A percentile compares a stretch with the other conserved stretches of the same genome.
phyloP scores from a whole-genome alignment of 768 basidiomycete genomes.

The Hygrocybe coccinea region DNA sequence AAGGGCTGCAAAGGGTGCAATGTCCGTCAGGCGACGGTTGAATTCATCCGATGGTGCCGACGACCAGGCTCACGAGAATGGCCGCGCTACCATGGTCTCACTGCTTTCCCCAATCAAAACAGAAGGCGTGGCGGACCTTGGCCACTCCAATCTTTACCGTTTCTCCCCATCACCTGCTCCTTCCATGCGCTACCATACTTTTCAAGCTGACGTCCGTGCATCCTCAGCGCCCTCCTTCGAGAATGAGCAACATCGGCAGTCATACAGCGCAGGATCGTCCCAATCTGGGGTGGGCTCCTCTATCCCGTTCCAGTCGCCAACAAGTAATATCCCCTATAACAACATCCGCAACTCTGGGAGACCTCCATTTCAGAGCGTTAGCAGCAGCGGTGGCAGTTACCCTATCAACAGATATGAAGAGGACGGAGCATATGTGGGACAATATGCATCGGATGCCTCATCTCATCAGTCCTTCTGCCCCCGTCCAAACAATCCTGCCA shows the following conservation, averaged over 20 bases:
- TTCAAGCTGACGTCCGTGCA: slow-evolving; percentile 43
- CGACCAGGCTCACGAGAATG: slow-evolving; percentile 19
- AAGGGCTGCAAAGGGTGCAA: slow-evolving; percentile 63
- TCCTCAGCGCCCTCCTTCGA: slow-evolving; percentile 36
- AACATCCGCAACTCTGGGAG: slow-evolving; percentile 24
- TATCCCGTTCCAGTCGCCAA: slow-evolving; percentile 22
- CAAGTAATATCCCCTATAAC: slow-evolving; percentile 26
- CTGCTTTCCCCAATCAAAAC: slow-evolving; percentile 64
- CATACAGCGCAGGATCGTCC: slow-evolving; percentile 26
- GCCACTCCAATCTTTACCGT: slow-evolving; percentile 56
- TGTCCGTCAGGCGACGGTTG: slow-evolving; percentile 40
- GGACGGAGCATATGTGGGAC: slow-evolving; percentile 18
- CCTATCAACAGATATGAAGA: slow-evolving; percentile 35
- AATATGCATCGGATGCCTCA: slow-evolving; percentile 31
- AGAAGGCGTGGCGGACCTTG: slow-evolving; percentile 49
- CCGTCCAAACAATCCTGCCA: slow-evolving; percentile 59
- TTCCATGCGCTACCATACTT: slow-evolving; percentile 49
- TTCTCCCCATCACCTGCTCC: slow-evolving; percentile 61
- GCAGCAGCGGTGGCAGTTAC: slow-evolving; percentile 34
- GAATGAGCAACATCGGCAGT: slow-evolving; percentile 31
- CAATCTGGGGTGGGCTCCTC: slow-evolving; percentile 15
- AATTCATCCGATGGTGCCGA: slow-evolving; percentile 35
- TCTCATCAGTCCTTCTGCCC: slow-evolving; percentile 46
- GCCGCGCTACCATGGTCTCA: slow-evolving; percentile 34
- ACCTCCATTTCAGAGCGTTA: slow-evolving; percentile 38